Evolutionary conservation across 2,329 filamentous ascomycete genomes (phyloP).

Genomic region (Penicillium sp.): DNA sequence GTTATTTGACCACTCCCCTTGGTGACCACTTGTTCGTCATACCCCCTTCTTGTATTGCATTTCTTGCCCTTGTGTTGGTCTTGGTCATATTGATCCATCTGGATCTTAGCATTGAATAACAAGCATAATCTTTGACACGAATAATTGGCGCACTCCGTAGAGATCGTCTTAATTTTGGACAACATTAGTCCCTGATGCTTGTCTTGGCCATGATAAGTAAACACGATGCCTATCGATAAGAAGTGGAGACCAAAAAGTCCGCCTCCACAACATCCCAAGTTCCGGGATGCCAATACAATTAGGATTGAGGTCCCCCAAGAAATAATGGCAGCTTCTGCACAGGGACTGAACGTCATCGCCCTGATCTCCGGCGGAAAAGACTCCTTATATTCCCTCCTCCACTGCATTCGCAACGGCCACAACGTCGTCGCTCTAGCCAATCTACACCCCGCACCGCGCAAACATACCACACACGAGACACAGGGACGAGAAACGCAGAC

Average conservation of each 20-base stretch:
- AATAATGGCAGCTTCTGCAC: background rate
- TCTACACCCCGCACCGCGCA: conserved; percentile 57
- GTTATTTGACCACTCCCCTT: conserved; percentile 26
- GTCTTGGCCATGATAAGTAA: too few species aligned
- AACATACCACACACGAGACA: background rate
- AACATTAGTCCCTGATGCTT: too few species aligned
- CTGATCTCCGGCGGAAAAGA: conserved; percentile 96
- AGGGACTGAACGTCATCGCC: conserved; percentile 67
- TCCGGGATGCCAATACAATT: background rate
- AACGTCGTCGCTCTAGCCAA: conserved; percentile 83
- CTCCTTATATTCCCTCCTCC: conserved; percentile 86
- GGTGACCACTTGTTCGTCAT: conserved; percentile 29
- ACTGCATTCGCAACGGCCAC: conserved; percentile 83
- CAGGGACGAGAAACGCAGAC: too few species aligned
- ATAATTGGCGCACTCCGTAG: too few species aligned
- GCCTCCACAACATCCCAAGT: too few species aligned
- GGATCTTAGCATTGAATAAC: conserved; percentile 20
- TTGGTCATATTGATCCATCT: conserved; percentile 15
- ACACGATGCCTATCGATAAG: too few species aligned
- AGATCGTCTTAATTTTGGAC: too few species aligned
- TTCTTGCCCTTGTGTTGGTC: conserved; percentile 25
- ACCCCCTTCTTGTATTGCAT: conserved; percentile 32
- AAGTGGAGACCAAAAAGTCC: too few species aligned
- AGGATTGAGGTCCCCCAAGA: background rate
- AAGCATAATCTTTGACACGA: conserved; percentile 16